phyloP scores from a whole-genome alignment of 2,329 filamentous ascomycete genomes.

The Trichoderma endophyticum region DNA sequence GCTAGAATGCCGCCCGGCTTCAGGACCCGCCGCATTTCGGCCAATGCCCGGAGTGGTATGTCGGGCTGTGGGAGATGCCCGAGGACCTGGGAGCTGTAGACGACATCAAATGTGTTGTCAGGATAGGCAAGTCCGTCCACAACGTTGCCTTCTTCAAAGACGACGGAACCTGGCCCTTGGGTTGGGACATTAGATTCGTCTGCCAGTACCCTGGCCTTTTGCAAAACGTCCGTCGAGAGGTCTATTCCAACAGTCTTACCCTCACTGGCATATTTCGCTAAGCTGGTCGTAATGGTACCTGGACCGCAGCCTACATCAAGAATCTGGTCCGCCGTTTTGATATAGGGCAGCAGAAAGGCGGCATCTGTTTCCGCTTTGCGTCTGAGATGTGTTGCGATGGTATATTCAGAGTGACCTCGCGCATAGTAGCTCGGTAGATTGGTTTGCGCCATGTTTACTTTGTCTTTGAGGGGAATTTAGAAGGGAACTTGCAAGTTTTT shows the following conservation, averaged over 20 bases:
- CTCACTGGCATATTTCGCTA: not conserved
- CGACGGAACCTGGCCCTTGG: not conserved
- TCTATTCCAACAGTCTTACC: not conserved
- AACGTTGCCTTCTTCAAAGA: conserved; percentile 5
- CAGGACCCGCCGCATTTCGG: conserved; percentile 9
- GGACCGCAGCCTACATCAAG: conserved; percentile 13
- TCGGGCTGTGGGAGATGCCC: conserved; percentile 1
- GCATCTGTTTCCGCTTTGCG: conserved; percentile 2
- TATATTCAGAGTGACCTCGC: conserved; percentile 9
- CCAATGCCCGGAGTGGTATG: not conserved
- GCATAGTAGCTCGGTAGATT: conserved; percentile 12
- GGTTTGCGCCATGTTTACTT: conserved; percentile 6
- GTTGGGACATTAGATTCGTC: not conserved
- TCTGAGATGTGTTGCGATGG: conserved; percentile 1
- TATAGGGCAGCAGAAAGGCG: not conserved
- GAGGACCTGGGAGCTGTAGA: conserved; percentile 4
- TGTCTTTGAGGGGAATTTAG: not conserved
- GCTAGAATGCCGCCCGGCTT: conserved; percentile 11
- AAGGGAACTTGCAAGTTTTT: not conserved
- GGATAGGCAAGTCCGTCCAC: conserved; percentile 9
- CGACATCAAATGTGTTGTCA: conserved; percentile 2
- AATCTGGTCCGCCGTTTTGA: not conserved
- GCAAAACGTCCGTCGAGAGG: not conserved
- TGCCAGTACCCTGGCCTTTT: conserved; percentile 1
- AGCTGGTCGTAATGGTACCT: not conserved